Conservation (phyloP, 352 stramenopile species). For the Saprolegnia parasitica region DNA sequence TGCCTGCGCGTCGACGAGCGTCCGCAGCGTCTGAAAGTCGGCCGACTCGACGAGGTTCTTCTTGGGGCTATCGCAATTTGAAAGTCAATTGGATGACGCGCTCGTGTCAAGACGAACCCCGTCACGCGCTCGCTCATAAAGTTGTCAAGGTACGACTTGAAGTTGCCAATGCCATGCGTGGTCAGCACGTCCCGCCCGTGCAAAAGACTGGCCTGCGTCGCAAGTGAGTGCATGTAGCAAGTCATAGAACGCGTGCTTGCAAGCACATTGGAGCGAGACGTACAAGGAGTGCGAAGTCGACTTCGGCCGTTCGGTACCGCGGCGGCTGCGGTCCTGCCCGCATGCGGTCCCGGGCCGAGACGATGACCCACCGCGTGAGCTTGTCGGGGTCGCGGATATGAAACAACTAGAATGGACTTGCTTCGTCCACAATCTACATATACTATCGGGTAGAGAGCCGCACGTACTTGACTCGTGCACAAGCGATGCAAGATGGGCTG, state of each 20-base stretch:
- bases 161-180: slow-evolving; percentile 66
- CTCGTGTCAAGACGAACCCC: slow-evolving; percentile 43
- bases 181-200: slow-evolving; percentile 77
- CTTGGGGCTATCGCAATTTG: slow-evolving; percentile 40
- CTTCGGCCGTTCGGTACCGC: slow-evolving; percentile 65
- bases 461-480: slow-evolving; percentile 33
- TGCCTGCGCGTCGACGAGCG: slow-evolving; percentile 30
- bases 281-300: slow-evolving; percentile 62
- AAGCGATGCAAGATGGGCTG: slow-evolving; percentile 58
- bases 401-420: slow-evolving; percentile 10
- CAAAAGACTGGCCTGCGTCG: slow-evolving; percentile 44
- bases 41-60: slow-evolving; percentile 62
- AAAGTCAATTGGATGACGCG: background rate
- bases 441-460: background rate
- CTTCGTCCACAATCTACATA: background rate
- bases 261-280: background rate
- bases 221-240: too few relatives aligned
- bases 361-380: slow-evolving; percentile 72
- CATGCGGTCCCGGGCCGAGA: slow-evolving; percentile 69
- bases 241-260: too few relatives aligned
- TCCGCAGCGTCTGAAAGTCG: slow-evolving; percentile 57
- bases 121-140: slow-evolving; percentile 46
- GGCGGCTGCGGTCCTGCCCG: slow-evolving; percentile 57
- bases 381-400: slow-evolving; percentile 60
- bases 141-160: slow-evolving; percentile 58